phyloP scores from a whole-genome alignment of 2,329 filamentous ascomycete genomes.

The Trichoderma asperellum region DNA sequence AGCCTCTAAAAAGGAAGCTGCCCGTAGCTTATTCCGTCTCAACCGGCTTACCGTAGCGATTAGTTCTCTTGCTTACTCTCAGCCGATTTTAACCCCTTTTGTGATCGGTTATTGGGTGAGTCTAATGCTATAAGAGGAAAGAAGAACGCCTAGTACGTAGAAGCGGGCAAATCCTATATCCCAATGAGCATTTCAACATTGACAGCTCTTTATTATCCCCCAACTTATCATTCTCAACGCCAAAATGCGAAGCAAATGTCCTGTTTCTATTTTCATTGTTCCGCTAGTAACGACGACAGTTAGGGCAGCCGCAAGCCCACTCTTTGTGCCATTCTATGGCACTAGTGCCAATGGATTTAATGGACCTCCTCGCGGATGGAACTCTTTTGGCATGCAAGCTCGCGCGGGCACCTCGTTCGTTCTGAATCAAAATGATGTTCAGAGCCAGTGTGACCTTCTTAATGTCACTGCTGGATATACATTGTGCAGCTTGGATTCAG shows the following conservation, averaged over 20 bases:
- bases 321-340: slow-evolving; percentile 20
- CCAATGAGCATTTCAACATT: not conserved
- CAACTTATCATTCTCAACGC: not conserved
- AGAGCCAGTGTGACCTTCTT: slow-evolving; percentile 11
- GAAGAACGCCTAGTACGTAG: not conserved
- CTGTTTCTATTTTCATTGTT: not conserved
- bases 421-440: slow-evolving; percentile 3
- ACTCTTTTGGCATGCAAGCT: slow-evolving; percentile 16
- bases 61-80: not conserved
- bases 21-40: not conserved
- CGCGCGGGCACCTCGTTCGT: not conserved
- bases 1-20: slow-evolving; percentile 9
- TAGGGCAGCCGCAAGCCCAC: not conserved
- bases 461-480: slow-evolving; percentile 17
- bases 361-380: slow-evolving; percentile 13
- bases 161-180: not conserved
- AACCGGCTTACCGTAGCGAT: not conserved
- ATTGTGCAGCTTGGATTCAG: slow-evolving; percentile 17
- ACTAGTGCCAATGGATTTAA: slow-evolving; percentile 17
- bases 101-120: not conserved
- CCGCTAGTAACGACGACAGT: not conserved
- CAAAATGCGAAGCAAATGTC: slow-evolving; percentile 2
- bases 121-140: not conserved
- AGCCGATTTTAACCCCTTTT: slow-evolving; percentile 18
- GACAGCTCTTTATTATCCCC: not conserved